Base-by-base conservation (phyloP, 345 rosid genomes). In the Gossypium raimondii region DNA sequence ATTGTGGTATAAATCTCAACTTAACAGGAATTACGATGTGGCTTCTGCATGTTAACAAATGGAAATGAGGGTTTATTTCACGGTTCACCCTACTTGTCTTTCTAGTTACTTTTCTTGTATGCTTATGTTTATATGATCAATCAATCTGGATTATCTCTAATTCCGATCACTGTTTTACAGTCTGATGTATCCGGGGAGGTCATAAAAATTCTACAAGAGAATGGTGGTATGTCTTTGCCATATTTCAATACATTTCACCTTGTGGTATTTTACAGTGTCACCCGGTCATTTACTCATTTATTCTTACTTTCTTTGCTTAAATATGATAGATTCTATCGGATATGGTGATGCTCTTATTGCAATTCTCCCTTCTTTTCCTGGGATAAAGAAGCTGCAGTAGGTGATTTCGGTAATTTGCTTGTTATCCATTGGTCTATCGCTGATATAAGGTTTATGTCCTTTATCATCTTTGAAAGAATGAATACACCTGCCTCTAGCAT, bases 321-420 rank as follows among this genome's bases (percentile, higher is more conserved):
- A 29, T 14, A 45, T 11, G 78, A 78, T 92, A 94, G 98, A 90
- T 73, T 89, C 97, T 8, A 89, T 94, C 16, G 98, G 97, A 78
- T 92, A 89, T 57, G 89, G 88, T 10, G 98, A 94, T 80, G 87
- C 93, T 61, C 94, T 94, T 61, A 84, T 94, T 14, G 85, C 89
- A 16, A 80, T 94, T 81, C 92, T 92, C 62, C 97, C 97, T 5
- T 92, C 97, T 1, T 89, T 92, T 79, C 95, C 97, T 16, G 95
- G 93, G 78, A 90, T 94, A 77, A 94, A 92, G 95, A 85, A 87
- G 89, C 97, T 90, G 68, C 89, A 85, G 79, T 92, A 86, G 83
- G 76, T 16, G 22, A 8, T 34, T 62, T n/a, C 11, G 24, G 20
- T 34, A 16, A 60, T 60, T 14, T 13, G 41, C 64, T 58, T 3